Base-by-base conservation (phyloP, 768 basidiomycete species). In the Psilocybe subaeruginosa region DNA sequence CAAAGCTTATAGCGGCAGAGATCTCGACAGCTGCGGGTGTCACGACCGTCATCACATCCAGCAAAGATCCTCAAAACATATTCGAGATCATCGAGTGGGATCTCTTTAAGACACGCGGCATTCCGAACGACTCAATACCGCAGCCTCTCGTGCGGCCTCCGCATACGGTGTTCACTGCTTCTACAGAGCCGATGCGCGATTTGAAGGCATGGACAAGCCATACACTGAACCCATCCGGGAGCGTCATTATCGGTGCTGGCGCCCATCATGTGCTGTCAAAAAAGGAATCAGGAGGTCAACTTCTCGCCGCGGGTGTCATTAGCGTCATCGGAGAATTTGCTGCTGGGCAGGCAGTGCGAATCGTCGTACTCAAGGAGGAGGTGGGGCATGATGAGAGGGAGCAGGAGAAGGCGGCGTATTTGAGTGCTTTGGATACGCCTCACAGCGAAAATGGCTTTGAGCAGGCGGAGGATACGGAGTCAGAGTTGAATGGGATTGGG, bases 201-300 rank as follows among this genome's bases (percentile, higher is more conserved):
- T 83, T 97, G 51, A 97, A 98, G 68, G 88, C 92, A 57, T 99
- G 97, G 97, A 97, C 97, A 30, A 87, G 89, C n/a, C 95, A 99
- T 74, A 98, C 97, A 0, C 80, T 99, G 14, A 87, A 87, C 61
- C 92, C 97, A 0, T 85, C 96, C 0, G 97, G 97, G 0, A 89
- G 86, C 46, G 86, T 99, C 46, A 80, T 96, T 70, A 90, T 99
- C 64, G 95, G 97, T 73, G 74, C 85, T 16, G 97, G 97, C 8
- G 97, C 97, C 0, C 89, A 95, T 70, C 80, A 83, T 27, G 95
- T 97, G 37, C 82, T 99, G 57, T 88, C 90, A 9, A 85, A 89
- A 54, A 85, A 90, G 30, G 90, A 94, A 70, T 94, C 92, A 3
- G 97, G 96, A 12, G 96, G 96, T 6, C 83, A 96, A 6, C 77